Evolutionary conservation across 108 stramenopile species (phyloP), one percentile per base, ranked within the genome.

Genomic region (Nannochloropsis salina): DNA sequence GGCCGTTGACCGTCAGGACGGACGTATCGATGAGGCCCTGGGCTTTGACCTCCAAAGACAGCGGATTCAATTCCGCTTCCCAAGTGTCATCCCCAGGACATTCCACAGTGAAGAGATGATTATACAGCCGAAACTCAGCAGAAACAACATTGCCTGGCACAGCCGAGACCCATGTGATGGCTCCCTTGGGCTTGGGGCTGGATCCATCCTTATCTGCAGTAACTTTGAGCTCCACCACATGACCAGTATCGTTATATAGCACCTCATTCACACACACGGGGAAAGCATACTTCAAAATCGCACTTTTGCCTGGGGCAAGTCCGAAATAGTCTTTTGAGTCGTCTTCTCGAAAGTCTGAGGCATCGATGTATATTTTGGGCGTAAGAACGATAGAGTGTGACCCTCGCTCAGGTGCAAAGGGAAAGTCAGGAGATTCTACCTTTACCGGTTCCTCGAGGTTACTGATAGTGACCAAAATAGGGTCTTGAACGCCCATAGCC

Each of bases 401-500:
- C 31, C 99, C 99, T 83, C 92, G 44, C 9, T 92, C 87, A 22
- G 92, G 88, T 89, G 97, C 95, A 4, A 94, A 94, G 9, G 98
- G 98, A 12, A 91, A 79, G 45, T 88, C 90, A 44, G 89, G 85
- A 18, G 83, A 86, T 15, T 85, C 44, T 2, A 31, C 6, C 5
- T 20, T 11, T 6, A 84, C 42, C 11, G 22, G 83, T 20, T 41
- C 41, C 11, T 11, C 18, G 83, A 85, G 80, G 44, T 87, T 84
- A 80, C 85, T 86, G 9, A 97, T 92, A 15, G 85, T 88, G 20
- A 97, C 92, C 85, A 94, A 86, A 51, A 99, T 92, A 20, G 98
- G 98, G 41, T 94, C 92, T 83, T 96, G 86, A 1, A 93, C 96
- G 41, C 94, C 98, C 95, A 98, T 97, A 88, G 93, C 94, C 84